A percentile compares a stretch with the other conserved stretches of the same genome.
Evolutionary conservation across 129 eudicot species (phyloP).

Genomic region (Deinandra increscens): DNA sequence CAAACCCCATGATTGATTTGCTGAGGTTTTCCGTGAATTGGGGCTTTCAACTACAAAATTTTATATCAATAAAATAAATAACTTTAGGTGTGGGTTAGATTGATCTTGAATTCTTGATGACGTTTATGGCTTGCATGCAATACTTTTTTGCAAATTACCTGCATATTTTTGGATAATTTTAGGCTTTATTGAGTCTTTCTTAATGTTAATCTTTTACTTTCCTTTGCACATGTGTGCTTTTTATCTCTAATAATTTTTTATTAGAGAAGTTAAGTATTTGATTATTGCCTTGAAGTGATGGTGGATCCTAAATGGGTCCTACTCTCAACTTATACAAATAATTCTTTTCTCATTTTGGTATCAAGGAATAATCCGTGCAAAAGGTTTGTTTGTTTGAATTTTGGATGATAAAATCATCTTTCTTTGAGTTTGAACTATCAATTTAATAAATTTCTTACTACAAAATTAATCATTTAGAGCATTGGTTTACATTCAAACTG

Average conservation of each 20-base stretch:
- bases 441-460: neutral
- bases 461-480: neutral
- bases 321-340: slow-evolving; percentile 15
- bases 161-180: slow-evolving; percentile 14
- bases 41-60: neutral
- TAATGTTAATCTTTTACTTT: slow-evolving; percentile 16
- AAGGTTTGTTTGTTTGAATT: slow-evolving; percentile 18
- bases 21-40: neutral
- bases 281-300: slow-evolving; percentile 28
- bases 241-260: neutral
- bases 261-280: neutral
- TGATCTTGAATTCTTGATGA: slow-evolving; percentile 12
- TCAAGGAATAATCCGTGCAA: slow-evolving; percentile 26
- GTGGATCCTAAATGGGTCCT: slow-evolving; percentile 28
- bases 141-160: slow-evolving; percentile 17
- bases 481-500: neutral
- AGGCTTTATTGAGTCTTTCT: slow-evolving; percentile 25
- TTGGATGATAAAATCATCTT: slow-evolving; percentile 27
- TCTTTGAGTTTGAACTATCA: slow-evolving; percentile 2
- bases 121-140: slow-evolving; percentile 31
- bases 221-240: slow-evolving; percentile 9
- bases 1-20: slow-evolving; percentile 8
- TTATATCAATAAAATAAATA: neutral
- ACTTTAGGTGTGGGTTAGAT: neutral
- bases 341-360: slow-evolving; percentile 30